Evolutionary conservation across 2,329 filamentous ascomycete species (phyloP), one percentile per base, ranked within the genome.

Genomic region (Botrytis deweyae): DNA sequence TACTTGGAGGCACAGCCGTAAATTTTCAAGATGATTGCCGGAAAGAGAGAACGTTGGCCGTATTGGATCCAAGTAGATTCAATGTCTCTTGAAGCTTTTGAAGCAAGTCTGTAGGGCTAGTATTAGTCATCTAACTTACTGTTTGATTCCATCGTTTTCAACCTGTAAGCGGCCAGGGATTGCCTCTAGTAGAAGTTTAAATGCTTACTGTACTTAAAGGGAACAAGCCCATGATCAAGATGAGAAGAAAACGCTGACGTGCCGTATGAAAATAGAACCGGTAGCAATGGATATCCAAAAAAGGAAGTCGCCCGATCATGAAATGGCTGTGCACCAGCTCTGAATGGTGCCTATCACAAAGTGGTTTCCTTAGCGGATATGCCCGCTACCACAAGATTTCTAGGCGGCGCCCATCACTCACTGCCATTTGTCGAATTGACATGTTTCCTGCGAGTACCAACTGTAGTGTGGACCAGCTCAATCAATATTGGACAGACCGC

Each of bases 341-440:
- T 64, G 52, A 42, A 72, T 68, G 63, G 40, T 72, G 58, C 38
- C 63, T 72, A 72, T 69, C 52, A 72, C 71, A 62, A 69, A 69
- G 49, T 61, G 33, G 29, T 61, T 59, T 33, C 71, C 46, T 46
- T 36, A 58, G 63, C 71, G 71, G 63, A 72, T 69, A 72, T 61
- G 61, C 52, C 71, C 71, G 71, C 64, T 59, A 72, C 64, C 63
- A 72, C 71, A 40, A 69, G 33, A 46, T 42, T 65, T 61, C 49
- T 68, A 40, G 63, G 71, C 71, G 63, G 71, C 71, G 61, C 44
- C 29, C 49, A 42, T 70, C 52, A 62, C 16, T 61, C 55, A 29
- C 40, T 70, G 33, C 68, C 68, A 70, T 70, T 70, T 63, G 68
- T 70, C 59, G 59, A 69, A 58, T 69, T 42, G 49, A 58, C 66